Conservation (phyloP, 192 early-diverging fungal genomes). For the Coemansia sp. region DNA sequence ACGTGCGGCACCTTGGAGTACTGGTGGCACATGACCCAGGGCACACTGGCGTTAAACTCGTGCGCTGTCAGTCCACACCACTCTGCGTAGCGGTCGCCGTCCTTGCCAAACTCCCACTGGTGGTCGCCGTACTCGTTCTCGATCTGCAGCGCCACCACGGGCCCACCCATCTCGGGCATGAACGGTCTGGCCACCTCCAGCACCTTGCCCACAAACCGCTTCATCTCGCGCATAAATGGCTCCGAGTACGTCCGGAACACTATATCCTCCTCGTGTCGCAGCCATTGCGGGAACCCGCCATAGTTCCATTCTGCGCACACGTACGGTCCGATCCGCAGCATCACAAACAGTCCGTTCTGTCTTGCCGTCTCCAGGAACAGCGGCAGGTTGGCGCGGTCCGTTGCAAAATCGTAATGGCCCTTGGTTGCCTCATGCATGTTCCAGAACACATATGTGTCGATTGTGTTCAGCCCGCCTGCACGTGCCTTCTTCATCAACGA, state of each 20-base stretch:
- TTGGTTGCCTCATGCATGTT: conserved; percentile 60
- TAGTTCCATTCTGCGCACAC: conserved; percentile 64
- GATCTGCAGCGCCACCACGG: conserved; percentile 63
- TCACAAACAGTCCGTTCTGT: conserved; percentile 55
- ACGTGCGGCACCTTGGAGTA: conserved; percentile 30
- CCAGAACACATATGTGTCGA: conserved; percentile 72
- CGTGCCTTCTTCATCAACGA: conserved; percentile 56
- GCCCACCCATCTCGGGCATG: conserved; percentile 59
- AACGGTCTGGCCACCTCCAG: conserved; percentile 37
- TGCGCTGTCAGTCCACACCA: conserved; percentile 47
- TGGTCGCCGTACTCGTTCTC: conserved; percentile 64
- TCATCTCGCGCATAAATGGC: conserved; percentile 51
- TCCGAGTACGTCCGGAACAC: conserved; percentile 55
- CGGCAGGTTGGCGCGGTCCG: conserved; percentile 56
- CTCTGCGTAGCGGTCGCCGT: conserved; percentile 35
- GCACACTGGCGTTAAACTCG: conserved; percentile 48
- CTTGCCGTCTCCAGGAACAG: conserved; percentile 54
- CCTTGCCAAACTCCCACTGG: conserved; percentile 33
- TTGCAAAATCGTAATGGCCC: conserved; percentile 59
- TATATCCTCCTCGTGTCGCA: conserved; percentile 53
- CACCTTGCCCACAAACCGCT: conserved; percentile 50
- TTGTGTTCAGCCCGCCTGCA: conserved; percentile 56
- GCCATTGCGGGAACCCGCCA: conserved; percentile 63
- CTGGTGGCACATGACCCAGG: conserved; percentile 67
- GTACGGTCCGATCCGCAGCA: conserved; percentile 64